Conservation (phyloP, 805 yeast species). For the Gaillardinia entomophila region DNA sequence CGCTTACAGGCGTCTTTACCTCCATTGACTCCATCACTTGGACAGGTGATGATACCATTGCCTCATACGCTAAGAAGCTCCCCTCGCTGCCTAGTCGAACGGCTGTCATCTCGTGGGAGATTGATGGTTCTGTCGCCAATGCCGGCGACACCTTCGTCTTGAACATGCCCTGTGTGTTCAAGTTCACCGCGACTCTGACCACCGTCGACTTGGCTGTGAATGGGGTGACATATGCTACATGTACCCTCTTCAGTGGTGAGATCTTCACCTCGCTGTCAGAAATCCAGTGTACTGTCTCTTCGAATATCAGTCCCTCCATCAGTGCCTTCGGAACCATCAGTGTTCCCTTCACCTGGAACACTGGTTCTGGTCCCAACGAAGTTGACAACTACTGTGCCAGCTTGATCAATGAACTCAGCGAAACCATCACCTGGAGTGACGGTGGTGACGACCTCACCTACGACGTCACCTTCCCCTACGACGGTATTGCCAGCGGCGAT, state of each 20-base stretch:
- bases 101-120: conserved; percentile 7
- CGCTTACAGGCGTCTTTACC: no score
- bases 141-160: conserved; percentile 14
- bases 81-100: conserved; percentile 12
- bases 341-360: conserved; percentile 18
- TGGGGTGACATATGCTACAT: conserved; percentile 14
- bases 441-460: conserved; percentile 6
- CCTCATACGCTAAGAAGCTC: no score
- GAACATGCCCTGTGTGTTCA: conserved; percentile 10
- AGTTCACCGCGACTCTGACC: conserved; percentile 5
- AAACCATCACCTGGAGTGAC: conserved; percentile 12
- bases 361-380: conserved; percentile 5
- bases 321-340: conserved; percentile 11
- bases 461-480: neutral
- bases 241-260: conserved; percentile 12
- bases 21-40: no score
- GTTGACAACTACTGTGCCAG: conserved; percentile 12
- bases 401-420: conserved; percentile 12
- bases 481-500: neutral
- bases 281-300: conserved; percentile 13
- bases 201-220: conserved; percentile 2
- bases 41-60: no score
- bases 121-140: conserved; percentile 2
- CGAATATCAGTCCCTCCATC: conserved; percentile 6
- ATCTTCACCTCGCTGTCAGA: conserved; percentile 8